These are phyloP conservation scores for Jimgerdemannia flammicorona DNA, from an alignment of 192 early-diverging fungal species.

Conservation along the genomic window DNA sequence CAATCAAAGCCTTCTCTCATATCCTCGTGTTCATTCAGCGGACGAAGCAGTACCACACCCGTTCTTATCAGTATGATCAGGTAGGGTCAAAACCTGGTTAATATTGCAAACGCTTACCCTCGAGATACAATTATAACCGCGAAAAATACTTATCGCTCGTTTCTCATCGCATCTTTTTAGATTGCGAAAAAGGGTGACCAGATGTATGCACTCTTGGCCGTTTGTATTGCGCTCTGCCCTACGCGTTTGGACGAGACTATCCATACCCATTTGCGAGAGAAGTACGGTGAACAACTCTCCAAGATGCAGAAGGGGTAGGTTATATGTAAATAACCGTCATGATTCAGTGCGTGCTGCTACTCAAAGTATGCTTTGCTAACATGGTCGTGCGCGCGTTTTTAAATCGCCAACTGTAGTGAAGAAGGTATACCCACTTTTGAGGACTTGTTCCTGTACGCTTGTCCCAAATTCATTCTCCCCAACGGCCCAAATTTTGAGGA, in stretches of 20 bases:
- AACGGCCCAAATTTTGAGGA: conserved; percentile 83
- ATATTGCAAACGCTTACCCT: no score
- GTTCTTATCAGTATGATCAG: conserved; percentile 87
- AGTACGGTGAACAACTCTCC: conserved; percentile 87
- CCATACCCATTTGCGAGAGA: conserved; percentile 83
- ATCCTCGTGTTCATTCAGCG: conserved; percentile 87
- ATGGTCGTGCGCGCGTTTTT: neutral
- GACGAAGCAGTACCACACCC: conserved; percentile 92
- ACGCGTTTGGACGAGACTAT: conserved; percentile 91
- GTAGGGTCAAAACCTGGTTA: conserved; percentile 26
- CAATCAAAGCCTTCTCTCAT: conserved; percentile 87
- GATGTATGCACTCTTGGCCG: conserved; percentile 91
- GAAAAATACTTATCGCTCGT: conserved; percentile 8
- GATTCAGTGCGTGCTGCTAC: no score
- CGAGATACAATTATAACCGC: no score
- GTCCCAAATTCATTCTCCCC: conserved; percentile 95
- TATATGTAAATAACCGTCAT: neutral
- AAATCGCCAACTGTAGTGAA: conserved; percentile 46
- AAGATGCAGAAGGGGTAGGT: conserved; percentile 78
- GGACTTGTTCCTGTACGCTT: conserved; percentile 87
- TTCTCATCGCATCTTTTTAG: conserved; percentile 21
- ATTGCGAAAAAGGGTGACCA: conserved; percentile 92
- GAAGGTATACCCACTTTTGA: conserved; percentile 79
- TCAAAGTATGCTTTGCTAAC: no score
- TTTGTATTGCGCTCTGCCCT: conserved; percentile 90